Percentiles rank a stretch among this genome's conserved stretches.
Evolutionary conservation across 495 filamentous ascomycete genomes (phyloP).

Genomic region (Neurospora cerealis): DNA sequence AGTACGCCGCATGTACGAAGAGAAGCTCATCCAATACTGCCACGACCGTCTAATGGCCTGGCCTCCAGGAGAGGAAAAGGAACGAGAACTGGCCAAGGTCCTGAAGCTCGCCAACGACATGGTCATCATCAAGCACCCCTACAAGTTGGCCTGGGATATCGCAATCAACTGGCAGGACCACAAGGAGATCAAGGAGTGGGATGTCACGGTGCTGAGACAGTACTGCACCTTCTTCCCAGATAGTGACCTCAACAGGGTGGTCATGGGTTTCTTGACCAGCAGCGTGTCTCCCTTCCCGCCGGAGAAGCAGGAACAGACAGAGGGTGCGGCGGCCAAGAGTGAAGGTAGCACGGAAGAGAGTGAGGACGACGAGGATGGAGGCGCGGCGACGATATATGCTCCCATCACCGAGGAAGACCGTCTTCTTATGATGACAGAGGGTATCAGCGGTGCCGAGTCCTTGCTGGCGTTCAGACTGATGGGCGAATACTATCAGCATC

Average conservation of each 20-base stretch:
- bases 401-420: constrained; percentile 59
- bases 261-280: constrained; percentile 71
- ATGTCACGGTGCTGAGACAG: constrained; percentile 62
- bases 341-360: constrained; percentile 14
- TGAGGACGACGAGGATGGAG: constrained; percentile 44
- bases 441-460: constrained; percentile 63
- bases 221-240: constrained; percentile 80
- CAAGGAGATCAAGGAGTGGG: constrained; percentile 59
- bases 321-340: constrained; percentile 8
- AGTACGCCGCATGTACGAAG: constrained; percentile 72
- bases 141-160: constrained; percentile 81
- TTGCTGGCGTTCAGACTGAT: constrained; percentile 75
- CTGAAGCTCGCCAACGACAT: constrained; percentile 71
- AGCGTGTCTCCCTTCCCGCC: constrained; percentile 76
- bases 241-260: constrained; percentile 65
- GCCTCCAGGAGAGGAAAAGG: constrained; percentile 50
- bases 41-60: constrained; percentile 65
- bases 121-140: constrained; percentile 93
- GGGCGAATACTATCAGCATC: constrained; percentile 70
- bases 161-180: constrained; percentile 81
- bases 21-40: constrained; percentile 74
- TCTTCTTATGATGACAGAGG: constrained; percentile 74
- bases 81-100: constrained; percentile 56
- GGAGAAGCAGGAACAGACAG: constrained; percentile 9
- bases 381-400: constrained; percentile 35